A percentile compares a stretch with the other conserved stretches of the same genome.
Conservation (phyloP, 371 early-diverging fungal species). For the Mucor lusitanicus region DNA sequence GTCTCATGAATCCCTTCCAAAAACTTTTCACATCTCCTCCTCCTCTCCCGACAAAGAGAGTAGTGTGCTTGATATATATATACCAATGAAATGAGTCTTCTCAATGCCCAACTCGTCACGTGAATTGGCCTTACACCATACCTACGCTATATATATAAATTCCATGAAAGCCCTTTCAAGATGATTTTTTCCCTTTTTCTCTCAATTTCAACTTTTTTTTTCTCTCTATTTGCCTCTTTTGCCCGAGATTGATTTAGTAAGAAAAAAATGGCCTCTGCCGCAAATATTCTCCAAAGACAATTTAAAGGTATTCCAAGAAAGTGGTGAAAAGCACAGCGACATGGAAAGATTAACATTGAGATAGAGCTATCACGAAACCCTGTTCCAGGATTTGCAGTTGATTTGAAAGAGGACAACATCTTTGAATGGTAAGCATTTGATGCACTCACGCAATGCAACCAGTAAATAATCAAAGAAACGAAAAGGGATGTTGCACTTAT, state of each 20-base stretch:
- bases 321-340: background rate
- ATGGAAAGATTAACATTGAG: background rate
- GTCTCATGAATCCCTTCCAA: background rate
- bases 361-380: constrained; percentile 61
- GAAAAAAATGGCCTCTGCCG: constrained; percentile 42
- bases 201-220: background rate
- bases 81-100: background rate
- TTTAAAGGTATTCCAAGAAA: constrained; percentile 45
- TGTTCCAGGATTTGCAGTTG: constrained; percentile 75
- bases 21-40: background rate
- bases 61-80: background rate
- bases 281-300: constrained; percentile 56
- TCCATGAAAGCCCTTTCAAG: background rate
- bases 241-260: background rate
- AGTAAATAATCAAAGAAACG: background rate
- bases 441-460: background rate
- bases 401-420: constrained; percentile 65
- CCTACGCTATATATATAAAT: background rate
- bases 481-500: constrained; percentile 81
- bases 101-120: background rate
- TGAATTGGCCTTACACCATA: background rate
- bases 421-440: constrained; percentile 44
- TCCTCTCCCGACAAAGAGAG: background rate
- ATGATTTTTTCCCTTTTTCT: background rate
- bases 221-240: too few species aligned